phyloP scores from a whole-genome alignment of 192 early-diverging fungal species.

The Pilaira anomala region DNA sequence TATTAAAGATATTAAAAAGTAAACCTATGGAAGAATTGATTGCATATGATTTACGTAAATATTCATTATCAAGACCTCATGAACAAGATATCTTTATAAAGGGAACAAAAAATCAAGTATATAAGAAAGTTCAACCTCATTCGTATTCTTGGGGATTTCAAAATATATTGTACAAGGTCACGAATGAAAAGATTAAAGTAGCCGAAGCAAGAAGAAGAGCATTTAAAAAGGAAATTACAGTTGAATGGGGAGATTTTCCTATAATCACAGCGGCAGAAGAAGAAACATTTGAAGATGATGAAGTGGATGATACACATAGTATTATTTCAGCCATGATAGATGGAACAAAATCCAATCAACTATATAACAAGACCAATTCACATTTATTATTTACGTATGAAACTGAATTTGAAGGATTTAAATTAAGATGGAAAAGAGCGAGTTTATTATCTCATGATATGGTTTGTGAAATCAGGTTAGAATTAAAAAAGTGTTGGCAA shows the following conservation, averaged over 20 bases:
- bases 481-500: conserved; percentile 12
- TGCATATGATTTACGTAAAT: conserved; percentile 27
- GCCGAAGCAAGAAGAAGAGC: conserved; percentile 31
- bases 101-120: conserved; percentile 22
- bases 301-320: conserved; percentile 1
- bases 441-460: conserved; percentile 33
- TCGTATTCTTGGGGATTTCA: conserved; percentile 43
- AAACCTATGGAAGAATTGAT: conserved; percentile 12
- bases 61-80: conserved; percentile 21
- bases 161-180: conserved; percentile 22
- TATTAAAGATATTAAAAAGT: conserved; percentile 4
- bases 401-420: conserved; percentile 19
- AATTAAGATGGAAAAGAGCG: conserved; percentile 32
- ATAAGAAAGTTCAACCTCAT: conserved; percentile 33
- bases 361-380: conserved; percentile 22
- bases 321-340: not conserved
- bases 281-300: not conserved
- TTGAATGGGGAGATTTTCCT: conserved; percentile 24
- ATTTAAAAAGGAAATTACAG: conserved; percentile 35
- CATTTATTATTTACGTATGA: conserved; percentile 30
- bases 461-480: conserved; percentile 21
- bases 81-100: conserved; percentile 28
- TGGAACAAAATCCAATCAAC: conserved; percentile 7
- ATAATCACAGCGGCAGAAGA: not conserved
- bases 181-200: conserved; percentile 14